Evolutionary conservation across 1,284 basidiomycete genomes (phyloP), one percentile per base, ranked within the genome.

Genomic region (Mycosarcoma mackinlayi): DNA sequence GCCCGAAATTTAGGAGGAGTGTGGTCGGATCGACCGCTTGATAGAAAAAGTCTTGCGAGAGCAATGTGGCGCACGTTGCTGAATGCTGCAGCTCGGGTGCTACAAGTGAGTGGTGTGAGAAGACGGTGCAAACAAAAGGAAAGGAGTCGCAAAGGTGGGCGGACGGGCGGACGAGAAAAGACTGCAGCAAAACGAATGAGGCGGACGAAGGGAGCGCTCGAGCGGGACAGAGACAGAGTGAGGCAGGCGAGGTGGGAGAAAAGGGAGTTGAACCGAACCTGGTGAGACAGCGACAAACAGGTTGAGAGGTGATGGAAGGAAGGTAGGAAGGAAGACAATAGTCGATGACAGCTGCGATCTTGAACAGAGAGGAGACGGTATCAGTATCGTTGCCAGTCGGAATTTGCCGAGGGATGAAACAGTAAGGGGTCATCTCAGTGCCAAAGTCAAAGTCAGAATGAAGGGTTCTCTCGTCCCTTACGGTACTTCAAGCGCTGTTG

Each of bases 141-240:
- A 14, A 34, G 41, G n/a, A 23, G n/a, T n/a, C n/a, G n/a, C n/a
- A n/a, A 46, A 30, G 23, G 11, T 28, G 37, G 37, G 18, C 28
- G 13, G 37, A 35, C 31, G 38, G 48, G 48, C 48, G 28, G 25
- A 23, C 14, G 19, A 51, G n/a, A 34, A 51, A 31, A 41, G 39
- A 39, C 24, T 40, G 49, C 28, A 42, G 39, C 39, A 34, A 13
- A 41, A 40, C 24, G 42, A 45, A 45, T 41, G 39, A 42, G 24
- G 21, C 10, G 25, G n/a, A 6, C 11, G 33, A 38, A 45, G 18
- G 31, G 18, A 19, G 27, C 25, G 41, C 6, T 33, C 8, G 8
- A 23, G 5, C 47, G 25, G 18, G 11, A 31, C 21, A 21, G 48
- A 11, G 16, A 8, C 25, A 16, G n/a, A 19, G 21, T 13, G 28